Percentiles rank a stretch among this genome's conserved stretches.
phyloP scores from a whole-genome alignment of 352 stramenopile genomes.

The Phytophthora lateralis region DNA sequence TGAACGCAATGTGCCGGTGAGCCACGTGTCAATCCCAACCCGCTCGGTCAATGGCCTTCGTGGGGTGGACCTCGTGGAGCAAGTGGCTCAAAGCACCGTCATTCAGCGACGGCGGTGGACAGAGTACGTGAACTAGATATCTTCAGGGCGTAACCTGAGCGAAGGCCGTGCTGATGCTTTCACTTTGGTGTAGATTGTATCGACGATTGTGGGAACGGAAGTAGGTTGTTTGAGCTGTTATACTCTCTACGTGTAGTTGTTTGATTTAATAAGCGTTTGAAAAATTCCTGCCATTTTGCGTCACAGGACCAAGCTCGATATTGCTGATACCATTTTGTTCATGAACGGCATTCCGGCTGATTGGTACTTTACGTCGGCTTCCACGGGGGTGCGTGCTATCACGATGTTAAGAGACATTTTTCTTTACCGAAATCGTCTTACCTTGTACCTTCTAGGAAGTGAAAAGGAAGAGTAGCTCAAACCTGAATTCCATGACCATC shows the following conservation, averaged over 20 bases:
- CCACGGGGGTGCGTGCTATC: constrained; percentile 44
- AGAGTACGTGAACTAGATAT: constrained; percentile 38
- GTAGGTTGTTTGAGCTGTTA: constrained; percentile 27
- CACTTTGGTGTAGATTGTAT: constrained; percentile 44
- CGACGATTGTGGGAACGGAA: constrained; percentile 62
- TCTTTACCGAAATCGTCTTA: background rate
- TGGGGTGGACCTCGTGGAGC: constrained; percentile 58
- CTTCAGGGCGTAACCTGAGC: background rate
- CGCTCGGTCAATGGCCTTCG: constrained; percentile 27
- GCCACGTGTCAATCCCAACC: constrained; percentile 14
- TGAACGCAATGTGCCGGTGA: background rate
- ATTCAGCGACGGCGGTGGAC: constrained; percentile 63
- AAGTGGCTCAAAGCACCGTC: constrained; percentile 47
- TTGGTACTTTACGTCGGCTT: constrained; percentile 70
- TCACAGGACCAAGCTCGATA: constrained; percentile 57
- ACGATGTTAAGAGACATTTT: background rate
- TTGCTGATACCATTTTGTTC: constrained; percentile 63
- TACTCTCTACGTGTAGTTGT: background rate
- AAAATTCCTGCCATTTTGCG: background rate
- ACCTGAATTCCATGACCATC: constrained; percentile 24
- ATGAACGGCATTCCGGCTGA: constrained; percentile 41
- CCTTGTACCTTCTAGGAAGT: constrained; percentile 40
- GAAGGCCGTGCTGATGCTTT: background rate
- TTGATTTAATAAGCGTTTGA: background rate
- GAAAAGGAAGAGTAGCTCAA: constrained; percentile 43